Evolutionary conservation across 2,329 filamentous ascomycete genomes (phyloP), one percentile per base, ranked within the genome.

Genomic region (Trematosphaeria pertusa): DNA sequence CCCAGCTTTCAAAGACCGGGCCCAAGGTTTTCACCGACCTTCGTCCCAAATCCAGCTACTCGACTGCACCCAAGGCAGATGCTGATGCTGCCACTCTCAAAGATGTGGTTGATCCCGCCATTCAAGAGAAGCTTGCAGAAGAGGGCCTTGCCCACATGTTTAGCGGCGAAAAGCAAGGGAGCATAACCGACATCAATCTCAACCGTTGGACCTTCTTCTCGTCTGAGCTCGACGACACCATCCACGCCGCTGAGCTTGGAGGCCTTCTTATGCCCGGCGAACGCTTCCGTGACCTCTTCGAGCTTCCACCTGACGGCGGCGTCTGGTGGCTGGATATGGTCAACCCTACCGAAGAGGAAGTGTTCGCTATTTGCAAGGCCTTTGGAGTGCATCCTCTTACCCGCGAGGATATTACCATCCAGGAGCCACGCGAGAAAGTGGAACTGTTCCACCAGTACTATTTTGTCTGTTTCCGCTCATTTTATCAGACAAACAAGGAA

Each of bases 321-420:
- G 92, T 96, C n/a, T 99, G 93, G 92, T 99, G 94, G 94, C 81
- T 99, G 39, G 96, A 99, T 64, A 87, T 97, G 69, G 88, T 93
- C 69, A 91, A 89, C 59, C 91, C 93, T 1, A 92, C 87, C 1
- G 89, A 92, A 65, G 91, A 93, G 48, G 94, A 97, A 70, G 86
- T 96, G 15, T 85, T 87, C 33, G 87, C 87, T 21, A 87, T 99
- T 52, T 96, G 91, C 78, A 91, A 92, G 65, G 92, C 94, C 4
- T 99, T 99, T 72, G 91, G 91, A 11, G 89, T 99, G 43, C 94
- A 99, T 73, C 93, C 93, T 24, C 78, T 99, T 71, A 99, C 94
- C 0, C 89, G 93, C 30, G 94, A 99, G 73, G 94, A 99, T 78
- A 97, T 99, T 59, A 87, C 87, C 50, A 96, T 90, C 0, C 91